phyloP scores from a whole-genome alignment of 306 rosid genomes.

The Cercis canadensis region DNA sequence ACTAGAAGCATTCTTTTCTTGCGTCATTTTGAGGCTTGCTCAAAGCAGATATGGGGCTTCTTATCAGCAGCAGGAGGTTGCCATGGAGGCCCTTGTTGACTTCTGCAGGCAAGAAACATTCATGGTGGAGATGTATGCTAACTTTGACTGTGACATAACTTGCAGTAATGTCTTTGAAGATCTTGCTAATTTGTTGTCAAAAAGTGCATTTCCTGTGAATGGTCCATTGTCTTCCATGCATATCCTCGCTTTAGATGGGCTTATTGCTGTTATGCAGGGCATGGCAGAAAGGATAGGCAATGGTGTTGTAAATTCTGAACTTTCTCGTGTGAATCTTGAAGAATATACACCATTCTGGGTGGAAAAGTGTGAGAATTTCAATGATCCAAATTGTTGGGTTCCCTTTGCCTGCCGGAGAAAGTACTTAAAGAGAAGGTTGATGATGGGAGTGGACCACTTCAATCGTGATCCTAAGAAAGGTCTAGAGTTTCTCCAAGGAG shows the following conservation, averaged over 20 bases:
- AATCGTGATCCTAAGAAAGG: conserved; percentile 97
- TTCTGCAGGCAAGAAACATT: conserved; percentile 86
- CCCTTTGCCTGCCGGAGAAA: conserved; percentile 83
- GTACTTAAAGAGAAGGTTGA: conserved; percentile 81
- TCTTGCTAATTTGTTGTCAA: conserved; percentile 77
- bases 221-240: conserved; percentile 81
- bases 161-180: conserved; percentile 95
- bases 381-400: conserved; percentile 84
- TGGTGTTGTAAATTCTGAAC: conserved; percentile 59
- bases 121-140: conserved; percentile 83
- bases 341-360: conserved; percentile 93
- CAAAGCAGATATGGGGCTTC: conserved; percentile 84
- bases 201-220: conserved; percentile 87
- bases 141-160: conserved; percentile 86
- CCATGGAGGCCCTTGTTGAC: conserved; percentile 94
- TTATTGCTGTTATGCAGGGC: conserved; percentile 91
- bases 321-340: conserved; percentile 60
- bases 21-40: conserved; percentile 84
- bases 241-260: conserved; percentile 92
- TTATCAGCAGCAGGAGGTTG: conserved; percentile 91
- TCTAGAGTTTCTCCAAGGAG: conserved; percentile 95
- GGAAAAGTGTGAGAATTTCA: conserved; percentile 78
- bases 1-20: conserved; percentile 84
- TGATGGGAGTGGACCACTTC: conserved; percentile 95
- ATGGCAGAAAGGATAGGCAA: conserved; percentile 88